Conservation (phyloP, 1,139 yeast species). For the Pneumocystis carinii region DNA sequence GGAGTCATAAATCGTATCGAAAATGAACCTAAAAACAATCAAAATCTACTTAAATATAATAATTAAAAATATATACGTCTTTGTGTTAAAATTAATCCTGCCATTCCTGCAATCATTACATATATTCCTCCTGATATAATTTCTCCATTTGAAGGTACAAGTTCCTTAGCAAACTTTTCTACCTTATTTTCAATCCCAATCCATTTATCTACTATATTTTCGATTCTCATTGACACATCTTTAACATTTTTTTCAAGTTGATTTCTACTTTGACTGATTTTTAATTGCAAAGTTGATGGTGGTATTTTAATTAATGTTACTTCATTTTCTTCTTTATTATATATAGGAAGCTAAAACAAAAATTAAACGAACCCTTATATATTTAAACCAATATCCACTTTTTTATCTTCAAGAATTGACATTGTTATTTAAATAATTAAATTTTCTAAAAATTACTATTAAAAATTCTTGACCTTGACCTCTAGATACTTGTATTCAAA, state of each 20-base stretch:
- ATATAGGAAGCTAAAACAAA: background rate
- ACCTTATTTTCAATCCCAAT: slow-evolving; percentile 7
- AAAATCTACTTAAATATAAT: background rate
- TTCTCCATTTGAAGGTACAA: slow-evolving; percentile 7
- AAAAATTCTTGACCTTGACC: background rate
- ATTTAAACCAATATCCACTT: background rate
- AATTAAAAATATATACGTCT: background rate
- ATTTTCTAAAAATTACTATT: too few relatives aligned
- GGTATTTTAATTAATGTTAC: background rate
- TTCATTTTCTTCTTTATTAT: background rate
- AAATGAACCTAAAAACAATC: slow-evolving; percentile 1
- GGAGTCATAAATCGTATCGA: slow-evolving; percentile 10
- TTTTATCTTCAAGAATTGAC: background rate
- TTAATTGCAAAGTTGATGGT: background rate
- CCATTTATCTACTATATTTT: slow-evolving; percentile 5
- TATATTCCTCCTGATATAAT: slow-evolving; percentile 12
- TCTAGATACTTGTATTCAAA: too few relatives aligned
- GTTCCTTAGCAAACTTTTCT: slow-evolving; percentile 6
- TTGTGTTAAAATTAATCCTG: slow-evolving; percentile 12
- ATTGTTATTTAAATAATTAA: background rate
- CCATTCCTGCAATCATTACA: slow-evolving; percentile 8
- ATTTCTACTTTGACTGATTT: background rate
- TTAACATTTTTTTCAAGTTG: background rate
- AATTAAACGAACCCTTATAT: background rate
- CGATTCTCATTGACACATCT: background rate